Conservation (phyloP, 306 rosid species). For the Dicorynia guianensis region DNA sequence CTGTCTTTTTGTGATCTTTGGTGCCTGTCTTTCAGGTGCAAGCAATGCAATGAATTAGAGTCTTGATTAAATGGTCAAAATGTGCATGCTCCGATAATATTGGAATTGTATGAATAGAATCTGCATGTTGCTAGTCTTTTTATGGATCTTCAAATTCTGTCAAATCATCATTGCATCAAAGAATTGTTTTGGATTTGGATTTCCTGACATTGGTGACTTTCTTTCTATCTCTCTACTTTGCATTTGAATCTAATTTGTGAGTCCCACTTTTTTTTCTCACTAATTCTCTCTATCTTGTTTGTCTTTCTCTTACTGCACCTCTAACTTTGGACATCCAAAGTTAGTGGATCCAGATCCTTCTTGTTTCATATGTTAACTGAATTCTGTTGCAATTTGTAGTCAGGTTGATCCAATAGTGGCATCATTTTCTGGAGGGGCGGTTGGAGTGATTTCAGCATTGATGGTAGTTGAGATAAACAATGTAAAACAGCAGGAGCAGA, state of each 20-base stretch:
- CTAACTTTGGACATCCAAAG: no score
- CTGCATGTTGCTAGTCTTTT: conserved; percentile 19
- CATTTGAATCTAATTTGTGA: no score
- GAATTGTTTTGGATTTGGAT: no score
- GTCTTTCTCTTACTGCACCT: no score
- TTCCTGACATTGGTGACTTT: no score
- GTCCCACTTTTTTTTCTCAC: no score
- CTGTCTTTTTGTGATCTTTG: conserved; percentile 33
- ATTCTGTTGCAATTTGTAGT: conserved; percentile 57
- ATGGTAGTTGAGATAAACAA: conserved; percentile 99
- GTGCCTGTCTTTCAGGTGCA: conserved; percentile 1
- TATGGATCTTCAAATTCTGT: conserved; percentile 14
- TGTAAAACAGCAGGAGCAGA: conserved; percentile 92
- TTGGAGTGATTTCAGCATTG: conserved; percentile 92
- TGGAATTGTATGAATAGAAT: conserved; percentile 20
- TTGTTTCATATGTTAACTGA: conserved; percentile 29
- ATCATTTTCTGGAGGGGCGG: conserved; percentile 98
- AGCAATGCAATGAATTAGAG: not conserved
- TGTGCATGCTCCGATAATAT: conserved; percentile 10
- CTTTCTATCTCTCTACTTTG: no score
- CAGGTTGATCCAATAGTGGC: conserved; percentile 99
- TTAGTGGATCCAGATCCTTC: no score
- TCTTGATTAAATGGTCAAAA: not conserved
- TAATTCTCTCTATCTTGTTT: no score
- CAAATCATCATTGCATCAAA: conserved; percentile 4